Percentiles rank a stretch among this genome's conserved stretches.
phyloP scores from a whole-genome alignment of 805 yeast species.

The Candida oleophila region DNA sequence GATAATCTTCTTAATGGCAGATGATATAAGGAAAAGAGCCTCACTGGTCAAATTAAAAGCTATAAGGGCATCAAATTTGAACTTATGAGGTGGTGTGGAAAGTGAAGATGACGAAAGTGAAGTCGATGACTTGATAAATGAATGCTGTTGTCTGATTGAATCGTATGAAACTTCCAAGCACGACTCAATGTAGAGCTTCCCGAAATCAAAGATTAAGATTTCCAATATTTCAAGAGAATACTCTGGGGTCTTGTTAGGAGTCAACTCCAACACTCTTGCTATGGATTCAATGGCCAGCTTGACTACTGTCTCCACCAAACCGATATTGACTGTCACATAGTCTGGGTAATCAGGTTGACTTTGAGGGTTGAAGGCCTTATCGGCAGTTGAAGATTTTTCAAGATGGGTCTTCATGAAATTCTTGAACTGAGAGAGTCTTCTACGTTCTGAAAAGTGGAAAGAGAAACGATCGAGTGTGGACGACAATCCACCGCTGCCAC shows the following conservation, averaged over 20 bases:
- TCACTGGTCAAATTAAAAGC: constrained; percentile 56
- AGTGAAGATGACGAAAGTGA: constrained; percentile 27
- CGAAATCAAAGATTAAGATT: constrained; percentile 64
- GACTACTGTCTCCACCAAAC: constrained; percentile 59
- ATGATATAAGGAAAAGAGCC: constrained; percentile 62
- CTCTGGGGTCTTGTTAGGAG: constrained; percentile 60
- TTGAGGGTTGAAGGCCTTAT: constrained; percentile 1
- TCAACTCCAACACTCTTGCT: constrained; percentile 71
- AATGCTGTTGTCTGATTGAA: constrained; percentile 37
- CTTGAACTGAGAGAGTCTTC: constrained; percentile 52
- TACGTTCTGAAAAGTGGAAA: constrained; percentile 36
- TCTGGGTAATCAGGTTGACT: constrained; percentile 16
- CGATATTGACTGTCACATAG: constrained; percentile 33
- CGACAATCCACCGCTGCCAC: not conserved
- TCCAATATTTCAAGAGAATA: constrained; percentile 67
- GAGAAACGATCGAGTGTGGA: constrained; percentile 23
- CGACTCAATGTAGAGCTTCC: constrained; percentile 69
- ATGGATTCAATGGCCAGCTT: constrained; percentile 75
- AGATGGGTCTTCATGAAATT: constrained; percentile 53
- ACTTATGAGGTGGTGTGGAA: constrained; percentile 10
- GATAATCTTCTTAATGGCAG: constrained; percentile 71
- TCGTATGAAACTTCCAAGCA: constrained; percentile 71
- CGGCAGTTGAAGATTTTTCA: constrained; percentile 24
- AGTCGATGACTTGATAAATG: constrained; percentile 18
- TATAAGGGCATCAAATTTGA: constrained; percentile 32